These are phyloP conservation scores for Albugo laibachii DNA, from an alignment of 352 stramenopile species.

Conservation along the genomic window DNA sequence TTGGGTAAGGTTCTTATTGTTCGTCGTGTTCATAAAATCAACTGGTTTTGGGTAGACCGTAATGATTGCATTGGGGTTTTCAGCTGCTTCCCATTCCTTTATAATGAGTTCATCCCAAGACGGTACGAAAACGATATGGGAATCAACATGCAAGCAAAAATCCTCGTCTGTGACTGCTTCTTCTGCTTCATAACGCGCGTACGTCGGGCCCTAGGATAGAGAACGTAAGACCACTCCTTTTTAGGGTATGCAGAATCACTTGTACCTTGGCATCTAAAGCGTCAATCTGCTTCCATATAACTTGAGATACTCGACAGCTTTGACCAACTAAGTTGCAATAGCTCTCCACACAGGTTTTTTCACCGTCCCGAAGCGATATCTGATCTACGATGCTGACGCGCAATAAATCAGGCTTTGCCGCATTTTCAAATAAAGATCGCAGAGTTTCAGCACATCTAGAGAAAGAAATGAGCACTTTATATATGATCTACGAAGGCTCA, in stretches of 20 bases:
- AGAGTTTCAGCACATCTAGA: constrained; percentile 50
- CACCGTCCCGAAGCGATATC: constrained; percentile 45
- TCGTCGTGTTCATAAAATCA: constrained; percentile 26
- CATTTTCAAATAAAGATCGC: constrained; percentile 57
- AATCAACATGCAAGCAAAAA: constrained; percentile 68
- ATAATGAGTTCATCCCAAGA: constrained; percentile 64
- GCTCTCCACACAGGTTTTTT: constrained; percentile 33
- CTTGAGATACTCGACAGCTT: constrained; percentile 31
- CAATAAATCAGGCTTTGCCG: constrained; percentile 27
- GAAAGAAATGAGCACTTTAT: too few relatives aligned
- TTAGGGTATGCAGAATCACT: not conserved
- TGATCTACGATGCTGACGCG: constrained; percentile 50
- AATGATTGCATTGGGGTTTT: constrained; percentile 60
- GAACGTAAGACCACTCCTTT: constrained; percentile 1
- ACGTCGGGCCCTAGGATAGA: constrained; percentile 28
- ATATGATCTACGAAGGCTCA: not conserved
- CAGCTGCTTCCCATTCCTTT: constrained; percentile 37
- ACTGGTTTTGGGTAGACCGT: constrained; percentile 67
- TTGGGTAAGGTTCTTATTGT: constrained; percentile 36
- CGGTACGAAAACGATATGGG: constrained; percentile 52
- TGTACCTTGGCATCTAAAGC: constrained; percentile 38
- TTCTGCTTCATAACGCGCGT: constrained; percentile 50
- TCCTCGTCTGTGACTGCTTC: constrained; percentile 57
- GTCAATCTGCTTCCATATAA: constrained; percentile 50
- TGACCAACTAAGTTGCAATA: constrained; percentile 55